phyloP scores from a whole-genome alignment of 1,284 basidiomycete species.

The Testicularia cyperi region DNA sequence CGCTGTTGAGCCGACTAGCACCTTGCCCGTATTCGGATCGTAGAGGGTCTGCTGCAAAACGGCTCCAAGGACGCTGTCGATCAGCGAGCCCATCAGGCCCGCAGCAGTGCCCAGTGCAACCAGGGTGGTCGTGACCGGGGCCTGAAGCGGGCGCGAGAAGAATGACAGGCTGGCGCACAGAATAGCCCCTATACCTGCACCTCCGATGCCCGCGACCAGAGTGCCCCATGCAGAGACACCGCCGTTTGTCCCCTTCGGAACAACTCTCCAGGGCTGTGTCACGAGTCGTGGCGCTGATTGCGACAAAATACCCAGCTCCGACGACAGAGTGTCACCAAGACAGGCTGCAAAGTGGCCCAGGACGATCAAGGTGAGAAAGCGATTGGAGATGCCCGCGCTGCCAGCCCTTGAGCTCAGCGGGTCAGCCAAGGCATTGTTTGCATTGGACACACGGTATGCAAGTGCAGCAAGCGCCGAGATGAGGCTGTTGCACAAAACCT shows the following conservation, averaged over 20 bases:
- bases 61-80: constrained; percentile 71
- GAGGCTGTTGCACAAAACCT: constrained; percentile 46
- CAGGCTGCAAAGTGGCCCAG: constrained; percentile 47
- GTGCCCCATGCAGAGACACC: constrained; percentile 77
- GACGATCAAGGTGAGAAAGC: constrained; percentile 22
- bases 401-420: constrained; percentile 4
- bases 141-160: constrained; percentile 35
- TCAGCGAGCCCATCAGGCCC: constrained; percentile 66
- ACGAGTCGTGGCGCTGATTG: constrained; percentile 34
- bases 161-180: constrained; percentile 65
- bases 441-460: constrained; percentile 5
- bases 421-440: not conserved
- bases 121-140: constrained; percentile 69
- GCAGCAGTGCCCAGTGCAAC: constrained; percentile 61
- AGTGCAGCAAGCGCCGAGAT: constrained; percentile 15
- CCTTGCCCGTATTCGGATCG: constrained; percentile 67
- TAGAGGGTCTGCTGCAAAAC: constrained; percentile 81
- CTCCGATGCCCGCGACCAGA: constrained; percentile 72
- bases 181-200: constrained; percentile 60
- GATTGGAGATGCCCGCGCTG: constrained; percentile 1
- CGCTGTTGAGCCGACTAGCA: constrained; percentile 63
- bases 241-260: constrained; percentile 90
- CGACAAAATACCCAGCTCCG: constrained; percentile 52
- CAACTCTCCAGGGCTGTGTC: constrained; percentile 72
- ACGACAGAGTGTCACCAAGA: constrained; percentile 52